phyloP scores from a whole-genome alignment of 2,329 filamentous ascomycete species.

The Coniochaeta sp. region DNA sequence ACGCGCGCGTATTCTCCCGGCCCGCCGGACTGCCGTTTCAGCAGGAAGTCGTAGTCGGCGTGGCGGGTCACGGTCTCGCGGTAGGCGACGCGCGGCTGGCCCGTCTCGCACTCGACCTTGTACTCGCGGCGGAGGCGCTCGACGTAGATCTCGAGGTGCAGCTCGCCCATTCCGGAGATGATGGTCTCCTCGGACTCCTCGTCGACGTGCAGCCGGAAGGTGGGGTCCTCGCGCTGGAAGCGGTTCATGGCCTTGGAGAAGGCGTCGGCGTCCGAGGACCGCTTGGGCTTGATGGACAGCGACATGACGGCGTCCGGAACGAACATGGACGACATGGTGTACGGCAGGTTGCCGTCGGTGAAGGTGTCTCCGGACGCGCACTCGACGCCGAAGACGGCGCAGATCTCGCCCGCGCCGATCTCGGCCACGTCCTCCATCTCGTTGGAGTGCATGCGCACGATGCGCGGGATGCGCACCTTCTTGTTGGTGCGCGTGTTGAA shows the following conservation, averaged over 20 bases:
- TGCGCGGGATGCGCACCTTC: conserved; percentile 93
- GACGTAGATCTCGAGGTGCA: conserved; percentile 95
- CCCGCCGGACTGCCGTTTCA: conserved; percentile 93
- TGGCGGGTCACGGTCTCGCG: conserved; percentile 81
- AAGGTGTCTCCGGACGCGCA: conserved; percentile 98
- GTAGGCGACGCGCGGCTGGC: conserved; percentile 94
- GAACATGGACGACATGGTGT: conserved; percentile 97
- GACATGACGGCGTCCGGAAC: conserved; percentile 98
- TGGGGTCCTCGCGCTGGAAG: conserved; percentile 97
- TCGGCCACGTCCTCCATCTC: conserved; percentile 97
- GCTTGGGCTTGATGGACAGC: conserved; percentile 93
- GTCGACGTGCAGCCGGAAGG: conserved; percentile 92
- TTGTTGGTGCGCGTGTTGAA: conserved; percentile 93
- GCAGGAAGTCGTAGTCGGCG: conserved; percentile 82
- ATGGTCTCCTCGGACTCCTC: conserved; percentile 92
- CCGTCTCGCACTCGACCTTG: conserved; percentile 91
- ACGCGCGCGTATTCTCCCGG: conserved; percentile 94
- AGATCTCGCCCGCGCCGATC: conserved; percentile 94
- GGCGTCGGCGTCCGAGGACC: conserved; percentile 82
- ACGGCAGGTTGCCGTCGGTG: conserved; percentile 85
- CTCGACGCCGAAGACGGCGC: conserved; percentile 95
- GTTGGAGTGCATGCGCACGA: conserved; percentile 98
- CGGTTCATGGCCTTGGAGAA: conserved; percentile 99
- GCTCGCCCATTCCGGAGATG: conserved; percentile 95
- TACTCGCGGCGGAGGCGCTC: conserved; percentile 97